phyloP scores from a whole-genome alignment of 164 flowering plant species.

The Vitis labrusca region DNA sequence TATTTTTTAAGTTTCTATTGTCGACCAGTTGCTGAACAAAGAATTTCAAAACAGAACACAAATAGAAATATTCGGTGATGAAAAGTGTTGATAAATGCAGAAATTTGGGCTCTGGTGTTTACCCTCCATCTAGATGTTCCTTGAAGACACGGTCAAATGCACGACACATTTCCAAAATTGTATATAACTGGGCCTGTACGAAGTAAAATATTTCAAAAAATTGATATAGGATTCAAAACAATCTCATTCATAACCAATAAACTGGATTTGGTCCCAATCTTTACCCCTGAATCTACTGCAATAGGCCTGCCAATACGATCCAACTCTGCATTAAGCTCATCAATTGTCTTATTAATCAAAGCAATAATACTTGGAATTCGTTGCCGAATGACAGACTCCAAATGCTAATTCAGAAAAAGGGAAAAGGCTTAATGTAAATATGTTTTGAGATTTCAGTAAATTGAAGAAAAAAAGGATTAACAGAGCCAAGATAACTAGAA shows the following conservation, averaged over 20 bases:
- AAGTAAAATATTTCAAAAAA: slow-evolving; percentile 11
- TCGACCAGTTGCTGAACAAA: neutral
- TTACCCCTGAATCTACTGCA: slow-evolving; percentile 91
- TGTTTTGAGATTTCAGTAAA: neutral
- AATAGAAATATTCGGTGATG: neutral
- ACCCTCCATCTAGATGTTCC: slow-evolving; percentile 94
- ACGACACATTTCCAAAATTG: slow-evolving; percentile 81
- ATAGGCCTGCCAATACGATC: slow-evolving; percentile 95
- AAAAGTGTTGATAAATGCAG: neutral
- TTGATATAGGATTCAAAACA: slow-evolving; percentile 3
- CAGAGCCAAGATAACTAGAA: slow-evolving; percentile 2
- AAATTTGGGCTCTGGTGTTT: slow-evolving; percentile 7
- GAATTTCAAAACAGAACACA: neutral
- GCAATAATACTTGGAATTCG: slow-evolving; percentile 90
- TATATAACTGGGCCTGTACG: slow-evolving; percentile 74
- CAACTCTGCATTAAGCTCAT: slow-evolving; percentile 90
- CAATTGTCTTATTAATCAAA: slow-evolving; percentile 84
- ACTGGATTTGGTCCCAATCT: slow-evolving; percentile 2
- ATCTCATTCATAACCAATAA: neutral
- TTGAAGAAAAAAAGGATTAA: neutral
- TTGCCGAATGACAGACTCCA: slow-evolving; percentile 85
- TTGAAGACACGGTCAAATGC: slow-evolving; percentile 82
- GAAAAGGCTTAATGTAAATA: neutral
- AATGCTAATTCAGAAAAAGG: slow-evolving; percentile 53
- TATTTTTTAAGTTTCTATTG: no score